Evolutionary conservation across 1,284 basidiomycete species (phyloP).

Genomic region (Exsudoporus floridanus): DNA sequence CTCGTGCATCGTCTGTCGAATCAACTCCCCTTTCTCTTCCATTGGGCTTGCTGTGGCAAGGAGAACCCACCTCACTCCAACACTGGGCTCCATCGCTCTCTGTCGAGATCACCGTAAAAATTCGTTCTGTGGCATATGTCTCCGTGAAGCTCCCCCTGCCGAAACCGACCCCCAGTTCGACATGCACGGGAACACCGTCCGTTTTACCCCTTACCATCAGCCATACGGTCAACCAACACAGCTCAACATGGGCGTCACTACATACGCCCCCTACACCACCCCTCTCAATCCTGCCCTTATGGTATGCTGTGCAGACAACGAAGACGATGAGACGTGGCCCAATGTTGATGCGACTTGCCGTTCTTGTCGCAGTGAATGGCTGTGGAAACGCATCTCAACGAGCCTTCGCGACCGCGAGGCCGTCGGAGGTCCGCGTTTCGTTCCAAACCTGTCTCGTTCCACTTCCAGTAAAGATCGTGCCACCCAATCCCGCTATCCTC

Average conservation of each 20-base stretch:
- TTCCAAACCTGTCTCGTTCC: slow-evolving; percentile 19
- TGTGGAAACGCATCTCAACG: slow-evolving; percentile 53
- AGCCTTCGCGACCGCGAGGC: slow-evolving; percentile 56
- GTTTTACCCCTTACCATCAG: slow-evolving; percentile 37
- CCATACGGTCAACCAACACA: slow-evolving; percentile 27
- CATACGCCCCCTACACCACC: slow-evolving; percentile 28
- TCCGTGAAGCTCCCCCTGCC: slow-evolving; percentile 54
- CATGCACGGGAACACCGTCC: slow-evolving; percentile 31
- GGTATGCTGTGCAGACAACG: slow-evolving; percentile 62
- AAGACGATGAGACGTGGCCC: slow-evolving; percentile 67
- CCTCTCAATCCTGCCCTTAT: slow-evolving; percentile 31
- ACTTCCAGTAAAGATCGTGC: slow-evolving; percentile 18
- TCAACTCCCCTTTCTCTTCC: slow-evolving; percentile 55
- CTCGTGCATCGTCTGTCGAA: slow-evolving; percentile 66
- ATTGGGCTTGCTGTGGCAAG: slow-evolving; percentile 52
- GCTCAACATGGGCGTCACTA: slow-evolving; percentile 25
- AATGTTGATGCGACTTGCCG: slow-evolving; percentile 64
- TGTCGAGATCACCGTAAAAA: slow-evolving; percentile 64
- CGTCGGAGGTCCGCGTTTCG: slow-evolving; percentile 49
- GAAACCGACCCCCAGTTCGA: slow-evolving; percentile 43
- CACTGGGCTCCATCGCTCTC: slow-evolving; percentile 49
- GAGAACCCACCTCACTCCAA: slow-evolving; percentile 40
- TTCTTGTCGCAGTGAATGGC: slow-evolving; percentile 56
- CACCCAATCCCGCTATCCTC: slow-evolving; percentile 26
- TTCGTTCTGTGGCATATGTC: slow-evolving; percentile 64